These are phyloP conservation scores for Neurospora cerealis DNA, from an alignment of 495 filamentous ascomycete species.

Conservation along the genomic window DNA sequence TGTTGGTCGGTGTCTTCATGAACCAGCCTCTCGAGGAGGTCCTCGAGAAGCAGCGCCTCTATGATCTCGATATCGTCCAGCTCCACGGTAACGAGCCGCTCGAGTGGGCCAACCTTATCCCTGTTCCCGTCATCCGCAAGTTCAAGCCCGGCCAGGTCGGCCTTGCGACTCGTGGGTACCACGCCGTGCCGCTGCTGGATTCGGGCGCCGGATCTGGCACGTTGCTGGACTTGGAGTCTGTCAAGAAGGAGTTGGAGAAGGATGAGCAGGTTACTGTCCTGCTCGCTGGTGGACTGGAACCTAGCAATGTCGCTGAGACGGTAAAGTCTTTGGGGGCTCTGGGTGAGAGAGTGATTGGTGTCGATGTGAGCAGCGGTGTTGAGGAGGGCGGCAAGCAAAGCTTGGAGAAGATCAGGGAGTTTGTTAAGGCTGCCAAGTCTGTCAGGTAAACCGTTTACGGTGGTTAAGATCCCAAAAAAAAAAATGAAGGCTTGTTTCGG, in stretches of 20 bases:
- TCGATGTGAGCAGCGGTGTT: conserved; percentile 92
- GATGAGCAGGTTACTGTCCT: conserved; percentile 56
- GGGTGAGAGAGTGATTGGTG: conserved; percentile 55
- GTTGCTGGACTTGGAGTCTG: conserved; percentile 53
- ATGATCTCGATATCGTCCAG: conserved; percentile 84
- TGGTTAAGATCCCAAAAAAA: neutral
- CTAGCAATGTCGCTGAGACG: conserved; percentile 59
- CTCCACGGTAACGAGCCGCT: conserved; percentile 85
- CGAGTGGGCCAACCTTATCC: conserved; percentile 80
- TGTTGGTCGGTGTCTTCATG: conserved; percentile 90
- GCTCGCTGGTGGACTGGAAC: conserved; percentile 73
- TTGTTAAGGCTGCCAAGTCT: conserved; percentile 63
- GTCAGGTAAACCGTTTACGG: conserved; percentile 21
- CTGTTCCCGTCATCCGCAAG: conserved; percentile 78
- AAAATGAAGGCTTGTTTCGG: neutral
- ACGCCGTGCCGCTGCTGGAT: conserved; percentile 74
- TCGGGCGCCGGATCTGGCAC: conserved; percentile 76
- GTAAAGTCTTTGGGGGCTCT: conserved; percentile 47
- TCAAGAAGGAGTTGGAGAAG: conserved; percentile 49
- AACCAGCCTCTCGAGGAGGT: conserved; percentile 80
- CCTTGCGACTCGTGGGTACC: conserved; percentile 66
- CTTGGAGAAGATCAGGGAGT: conserved; percentile 69
- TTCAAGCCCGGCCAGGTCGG: conserved; percentile 66
- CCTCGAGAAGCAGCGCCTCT: conserved; percentile 58
- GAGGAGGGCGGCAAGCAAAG: conserved; percentile 77